Conservation (phyloP, 257 asterid genomes). For the Solanum lignicaule region DNA sequence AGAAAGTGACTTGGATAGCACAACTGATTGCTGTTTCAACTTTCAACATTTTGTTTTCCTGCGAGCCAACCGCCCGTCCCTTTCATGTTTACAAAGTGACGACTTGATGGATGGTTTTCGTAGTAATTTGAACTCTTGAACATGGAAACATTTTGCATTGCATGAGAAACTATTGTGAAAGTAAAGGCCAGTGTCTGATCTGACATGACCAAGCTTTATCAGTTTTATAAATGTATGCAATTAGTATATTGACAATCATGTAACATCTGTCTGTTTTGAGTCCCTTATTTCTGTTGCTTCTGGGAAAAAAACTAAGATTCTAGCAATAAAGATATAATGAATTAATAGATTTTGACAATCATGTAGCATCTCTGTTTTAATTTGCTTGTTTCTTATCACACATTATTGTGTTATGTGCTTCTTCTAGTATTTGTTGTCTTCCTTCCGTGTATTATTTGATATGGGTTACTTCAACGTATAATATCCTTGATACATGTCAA, state of each 20-base stretch:
- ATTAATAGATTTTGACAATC: background rate
- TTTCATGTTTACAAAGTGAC: background rate
- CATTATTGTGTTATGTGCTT: background rate
- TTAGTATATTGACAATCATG: background rate
- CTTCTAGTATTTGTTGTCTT: no score
- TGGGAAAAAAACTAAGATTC: background rate
- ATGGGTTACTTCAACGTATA: no score
- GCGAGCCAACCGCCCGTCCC: background rate
- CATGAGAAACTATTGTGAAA: background rate
- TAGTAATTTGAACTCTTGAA: background rate
- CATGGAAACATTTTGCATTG: background rate
- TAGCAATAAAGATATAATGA: background rate
- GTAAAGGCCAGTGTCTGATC: background rate
- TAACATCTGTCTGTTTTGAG: background rate
- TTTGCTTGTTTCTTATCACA: background rate
- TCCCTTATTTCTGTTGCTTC: background rate
- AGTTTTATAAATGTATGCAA: background rate
- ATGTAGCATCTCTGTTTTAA: background rate
- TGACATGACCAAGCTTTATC: background rate
- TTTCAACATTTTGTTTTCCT: background rate
- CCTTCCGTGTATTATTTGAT: no score
- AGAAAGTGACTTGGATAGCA: slow-evolving; percentile 13
- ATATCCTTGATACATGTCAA: no score
- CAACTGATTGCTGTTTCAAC: background rate
- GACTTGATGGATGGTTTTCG: background rate